Evolutionary conservation across 352 stramenopile species (phyloP).

Genomic region (Phytophthora sp.): DNA sequence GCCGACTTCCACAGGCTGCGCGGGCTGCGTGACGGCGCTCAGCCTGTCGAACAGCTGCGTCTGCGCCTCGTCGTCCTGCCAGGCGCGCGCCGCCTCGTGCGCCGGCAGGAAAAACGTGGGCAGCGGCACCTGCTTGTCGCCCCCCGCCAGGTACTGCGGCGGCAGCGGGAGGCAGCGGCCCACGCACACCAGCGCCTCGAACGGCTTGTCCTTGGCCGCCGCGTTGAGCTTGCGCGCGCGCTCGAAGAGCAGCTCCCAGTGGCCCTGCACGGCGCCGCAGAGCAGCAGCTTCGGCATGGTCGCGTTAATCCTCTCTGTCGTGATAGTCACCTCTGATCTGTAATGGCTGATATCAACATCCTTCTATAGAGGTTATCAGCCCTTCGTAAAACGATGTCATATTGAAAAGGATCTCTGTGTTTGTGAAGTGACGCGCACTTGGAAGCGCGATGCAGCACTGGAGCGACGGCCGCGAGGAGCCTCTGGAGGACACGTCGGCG

Average conservation of each 20-base stretch:
- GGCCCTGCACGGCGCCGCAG: slow-evolving; percentile 61
- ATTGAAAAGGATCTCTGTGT: too few species aligned
- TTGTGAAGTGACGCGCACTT: too few species aligned
- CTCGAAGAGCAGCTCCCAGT: slow-evolving; percentile 74
- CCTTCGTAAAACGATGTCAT: too few species aligned
- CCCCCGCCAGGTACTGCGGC: slow-evolving; percentile 43
- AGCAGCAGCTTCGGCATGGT: slow-evolving; percentile 87
- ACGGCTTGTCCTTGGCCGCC: slow-evolving; percentile 52
- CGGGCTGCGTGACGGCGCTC: slow-evolving; percentile 8
- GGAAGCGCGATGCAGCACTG: slow-evolving; percentile 18
- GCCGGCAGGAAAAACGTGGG: slow-evolving; percentile 69
- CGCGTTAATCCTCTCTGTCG: too few species aligned
- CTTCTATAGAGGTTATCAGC: too few species aligned
- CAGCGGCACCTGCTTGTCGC: slow-evolving; percentile 44
- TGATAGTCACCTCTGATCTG: too few species aligned
- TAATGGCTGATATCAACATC: too few species aligned
- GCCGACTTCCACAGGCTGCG: slow-evolving; percentile 44
- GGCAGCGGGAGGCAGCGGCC: slow-evolving; percentile 66
- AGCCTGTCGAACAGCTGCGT: slow-evolving; percentile 50
- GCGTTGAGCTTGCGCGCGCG: slow-evolving; percentile 76
- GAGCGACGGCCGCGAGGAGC: slow-evolving; percentile 22
- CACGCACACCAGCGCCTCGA: slow-evolving; percentile 69
- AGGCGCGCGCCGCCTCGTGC: slow-evolving; percentile 29
- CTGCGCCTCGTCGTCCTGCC: slow-evolving; percentile 37
- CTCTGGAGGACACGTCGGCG: slow-evolving; percentile 14